Conservation (phyloP, 192 early-diverging fungal species). For the Backusella australiensis region DNA sequence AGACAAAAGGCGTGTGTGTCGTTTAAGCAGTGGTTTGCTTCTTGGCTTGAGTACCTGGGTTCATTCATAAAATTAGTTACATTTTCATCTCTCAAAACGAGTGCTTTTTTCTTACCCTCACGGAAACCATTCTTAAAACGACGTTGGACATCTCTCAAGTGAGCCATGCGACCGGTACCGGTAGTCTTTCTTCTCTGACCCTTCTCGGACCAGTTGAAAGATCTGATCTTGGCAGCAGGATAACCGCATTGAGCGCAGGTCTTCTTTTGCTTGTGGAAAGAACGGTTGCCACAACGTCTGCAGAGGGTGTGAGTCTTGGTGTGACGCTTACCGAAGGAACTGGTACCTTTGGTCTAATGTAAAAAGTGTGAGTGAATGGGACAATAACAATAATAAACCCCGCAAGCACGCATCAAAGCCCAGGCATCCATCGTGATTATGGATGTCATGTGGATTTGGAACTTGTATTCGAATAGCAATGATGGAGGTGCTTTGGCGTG, state of each 20-base stretch:
- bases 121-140: constrained; percentile 99
- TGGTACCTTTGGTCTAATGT: constrained; percentile 92
- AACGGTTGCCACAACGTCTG: constrained; percentile 92
- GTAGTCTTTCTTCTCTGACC: constrained; percentile 98
- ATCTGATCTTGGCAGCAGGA: constrained; percentile 95
- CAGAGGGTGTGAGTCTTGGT: constrained; percentile 99
- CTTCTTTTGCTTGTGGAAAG: constrained; percentile 99
- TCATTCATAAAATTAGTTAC: not conserved
- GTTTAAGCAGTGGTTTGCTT: constrained; percentile 13
- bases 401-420: not conserved
- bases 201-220: constrained; percentile 97
- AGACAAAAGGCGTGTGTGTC: not conserved
- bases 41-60: constrained; percentile 18
- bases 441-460: not conserved
- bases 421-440: not conserved
- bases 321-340: constrained; percentile 99
- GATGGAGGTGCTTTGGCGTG: not conserved
- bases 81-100: not conserved
- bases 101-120: constrained; percentile 49
- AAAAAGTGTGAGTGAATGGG: not conserved
- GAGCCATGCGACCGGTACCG: constrained; percentile 96
- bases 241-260: constrained; percentile 98
- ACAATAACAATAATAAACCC: not conserved
- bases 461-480: not conserved
- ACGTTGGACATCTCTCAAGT: constrained; percentile 90